Percentiles rank a stretch among this genome's conserved stretches.
phyloP scores from a whole-genome alignment of 768 basidiomycete genomes.

The Crepidotus variabilis region DNA sequence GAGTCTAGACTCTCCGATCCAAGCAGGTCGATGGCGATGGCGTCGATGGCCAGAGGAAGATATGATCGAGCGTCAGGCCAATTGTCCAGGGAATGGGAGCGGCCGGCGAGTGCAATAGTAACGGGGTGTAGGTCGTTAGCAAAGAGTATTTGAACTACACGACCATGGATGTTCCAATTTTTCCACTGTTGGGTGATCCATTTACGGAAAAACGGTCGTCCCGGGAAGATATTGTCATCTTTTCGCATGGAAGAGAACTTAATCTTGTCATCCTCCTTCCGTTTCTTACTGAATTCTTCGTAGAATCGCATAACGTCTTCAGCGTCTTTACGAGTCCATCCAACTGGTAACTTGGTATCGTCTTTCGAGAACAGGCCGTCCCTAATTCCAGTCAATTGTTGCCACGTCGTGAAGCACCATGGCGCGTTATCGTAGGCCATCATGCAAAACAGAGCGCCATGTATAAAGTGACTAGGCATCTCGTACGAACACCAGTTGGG shows the following conservation, averaged over 20 bases:
- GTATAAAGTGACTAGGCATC: not conserved
- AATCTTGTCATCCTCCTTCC: constrained; percentile 5
- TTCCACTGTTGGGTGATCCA: constrained; percentile 10
- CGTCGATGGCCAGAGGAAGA: constrained; percentile 5
- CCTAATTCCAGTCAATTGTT: constrained; percentile 11
- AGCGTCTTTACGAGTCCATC: constrained; percentile 9
- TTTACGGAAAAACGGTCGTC: constrained; percentile 9
- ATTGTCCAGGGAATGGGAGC: constrained; percentile 7
- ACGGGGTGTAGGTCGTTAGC: constrained; percentile 8
- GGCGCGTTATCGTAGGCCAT: not conserved
- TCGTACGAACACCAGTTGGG: not conserved
- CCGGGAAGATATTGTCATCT: constrained; percentile 7
- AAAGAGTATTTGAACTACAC: constrained; percentile 5
- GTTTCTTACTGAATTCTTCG: not conserved
- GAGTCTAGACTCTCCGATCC: constrained; percentile 6
- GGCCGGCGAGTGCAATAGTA: constrained; percentile 1
- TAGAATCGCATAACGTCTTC: constrained; percentile 14
- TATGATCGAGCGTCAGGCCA: not conserved
- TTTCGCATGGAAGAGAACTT: constrained; percentile 3
- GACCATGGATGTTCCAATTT: constrained; percentile 3
- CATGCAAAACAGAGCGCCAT: not conserved
- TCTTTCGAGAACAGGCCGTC: constrained; percentile 14
- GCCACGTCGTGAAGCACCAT: constrained; percentile 12
- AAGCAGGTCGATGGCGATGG: constrained; percentile 9
- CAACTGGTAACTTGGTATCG: constrained; percentile 4